Base-by-base conservation (phyloP, 2,329 filamentous ascomycete genomes). In the Monosporascus cannonballus region DNA sequence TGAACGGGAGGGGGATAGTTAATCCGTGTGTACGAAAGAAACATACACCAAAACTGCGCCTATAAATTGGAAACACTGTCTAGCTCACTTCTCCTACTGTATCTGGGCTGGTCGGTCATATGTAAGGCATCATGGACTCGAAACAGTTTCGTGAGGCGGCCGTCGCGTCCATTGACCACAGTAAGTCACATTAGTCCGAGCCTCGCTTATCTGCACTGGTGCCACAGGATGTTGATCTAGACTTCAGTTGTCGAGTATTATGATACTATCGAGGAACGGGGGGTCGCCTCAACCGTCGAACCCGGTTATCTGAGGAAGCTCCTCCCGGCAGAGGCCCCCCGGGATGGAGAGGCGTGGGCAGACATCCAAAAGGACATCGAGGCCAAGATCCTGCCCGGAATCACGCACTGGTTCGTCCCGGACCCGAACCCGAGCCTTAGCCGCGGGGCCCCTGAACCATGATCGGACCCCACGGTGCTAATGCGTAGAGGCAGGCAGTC, bases 261-360 rank as follows among this genome's bases (percentile, higher is more conserved):
- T 67, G 84, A 92, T 56, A 87, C 77, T 22, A 78, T 96, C 51
- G 76, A 82, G 48, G 75, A 81, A 2, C 83, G 84, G 18, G 83
- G 82, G 46, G 91, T 96, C 38, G 75, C 95, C 8, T 87, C 92
- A 14, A 81, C 81, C 50, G 86, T 96, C 48, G 76, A 87, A 54
- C 93, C 93, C 0, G 93, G 93, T 52, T 97, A 96, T 68, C 83
- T 97, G 9, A 82, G 84, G 47, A 85, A 88, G 46, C 79, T 94
- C 6, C 83, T 97, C 22, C 93, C 93, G 2, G 64, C 71, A 39
- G 76, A 74, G 51, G 83, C 82, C 39, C 93, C 81, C 48, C 76
- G 78, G 59, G 76, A 81, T 54, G 87, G 79, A 63, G 90, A 87
- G 76, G 74, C 80, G 65, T 96, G 92, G 89, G 73, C 77, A 22